Base-by-base conservation (phyloP, 1,284 basidiomycete species). In the Austroboletus novae-zelandiae region DNA sequence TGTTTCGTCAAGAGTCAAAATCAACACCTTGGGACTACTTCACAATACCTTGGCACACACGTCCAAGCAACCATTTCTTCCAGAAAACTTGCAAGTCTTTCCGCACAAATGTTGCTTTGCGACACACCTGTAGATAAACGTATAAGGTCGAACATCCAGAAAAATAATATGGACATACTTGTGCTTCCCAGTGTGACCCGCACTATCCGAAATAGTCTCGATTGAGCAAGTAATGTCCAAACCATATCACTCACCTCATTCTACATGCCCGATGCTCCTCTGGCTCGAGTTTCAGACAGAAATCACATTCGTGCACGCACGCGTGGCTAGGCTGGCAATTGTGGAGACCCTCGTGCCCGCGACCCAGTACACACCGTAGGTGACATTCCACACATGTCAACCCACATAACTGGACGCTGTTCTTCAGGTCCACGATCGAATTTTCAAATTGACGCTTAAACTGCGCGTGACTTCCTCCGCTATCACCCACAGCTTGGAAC, bases 101-200 rank as follows among this genome's bases (percentile, higher is more conserved):
- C 80, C 80, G 45, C 81, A 84, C 2, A 80, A 59, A 66, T 83
- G 82, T 17, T 67, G 62, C 17, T 68, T 72, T 1, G 75, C 65
- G 27, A 72, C 63, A 53, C 81, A 83, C 51, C 80, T 82, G 45
- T 6, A 31, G 35, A 40, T 30, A 15, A 9, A 27, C 14, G 6
- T 52, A 2, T 43, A n/a, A 15, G 1, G 3, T 3, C 29, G 13
- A 9, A 2, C 5, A 3, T 13, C 20, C 14, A 9, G 2, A 20
- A n/a, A 9, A 23, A 23, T 5, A 43, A 20, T 17, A 9, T 40
- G 53, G 70, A 44, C 62, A 2, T 43, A 80, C 80, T 80, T 72
- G 54, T 84, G 82, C 9, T 63, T 66, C 15, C 79, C 78, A 10
- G 72, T 61, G 52, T 84, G 82, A 0, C 83, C 81, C 13, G 80